phyloP scores from a whole-genome alignment of 805 yeast genomes.

The Starmerella bombi region DNA sequence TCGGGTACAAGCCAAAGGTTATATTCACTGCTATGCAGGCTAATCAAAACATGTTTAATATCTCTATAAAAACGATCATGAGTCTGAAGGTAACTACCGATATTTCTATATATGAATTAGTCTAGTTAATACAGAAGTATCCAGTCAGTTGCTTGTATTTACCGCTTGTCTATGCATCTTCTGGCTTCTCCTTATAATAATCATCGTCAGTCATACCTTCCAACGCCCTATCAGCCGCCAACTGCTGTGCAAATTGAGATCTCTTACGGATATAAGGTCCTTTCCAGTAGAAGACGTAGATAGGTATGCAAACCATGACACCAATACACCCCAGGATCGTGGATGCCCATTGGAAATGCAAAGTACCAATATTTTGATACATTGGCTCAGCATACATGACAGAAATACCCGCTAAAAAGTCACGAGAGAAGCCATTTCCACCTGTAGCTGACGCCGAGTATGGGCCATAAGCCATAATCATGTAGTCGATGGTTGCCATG shows the following conservation, averaged over 20 bases:
- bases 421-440: slow-evolving; percentile 34
- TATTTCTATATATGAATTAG: too few relatives aligned
- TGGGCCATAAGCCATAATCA: slow-evolving; percentile 34
- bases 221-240: slow-evolving; percentile 15
- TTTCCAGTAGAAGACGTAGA: slow-evolving; percentile 32
- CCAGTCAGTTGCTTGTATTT: too few relatives aligned
- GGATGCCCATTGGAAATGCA: slow-evolving; percentile 32
- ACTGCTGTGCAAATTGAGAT: slow-evolving; percentile 30
- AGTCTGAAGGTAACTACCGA: too few relatives aligned
- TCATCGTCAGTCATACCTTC: slow-evolving; percentile 5
- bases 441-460: slow-evolving; percentile 36
- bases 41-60: too few relatives aligned
- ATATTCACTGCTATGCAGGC: too few relatives aligned
- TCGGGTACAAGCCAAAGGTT: too few relatives aligned
- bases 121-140: too few relatives aligned
- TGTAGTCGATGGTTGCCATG: slow-evolving; percentile 35
- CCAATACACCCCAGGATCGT: slow-evolving; percentile 31
- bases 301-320: slow-evolving; percentile 28
- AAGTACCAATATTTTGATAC: slow-evolving; percentile 28
- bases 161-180: too few relatives aligned
- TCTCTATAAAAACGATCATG: too few relatives aligned
- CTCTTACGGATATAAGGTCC: slow-evolving; percentile 30
- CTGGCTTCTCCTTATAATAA: neutral
- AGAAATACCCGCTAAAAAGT: slow-evolving; percentile 32
- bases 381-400: slow-evolving; percentile 32